Base-by-base conservation (phyloP, 805 yeast species). In the Candida dajiaensis region DNA sequence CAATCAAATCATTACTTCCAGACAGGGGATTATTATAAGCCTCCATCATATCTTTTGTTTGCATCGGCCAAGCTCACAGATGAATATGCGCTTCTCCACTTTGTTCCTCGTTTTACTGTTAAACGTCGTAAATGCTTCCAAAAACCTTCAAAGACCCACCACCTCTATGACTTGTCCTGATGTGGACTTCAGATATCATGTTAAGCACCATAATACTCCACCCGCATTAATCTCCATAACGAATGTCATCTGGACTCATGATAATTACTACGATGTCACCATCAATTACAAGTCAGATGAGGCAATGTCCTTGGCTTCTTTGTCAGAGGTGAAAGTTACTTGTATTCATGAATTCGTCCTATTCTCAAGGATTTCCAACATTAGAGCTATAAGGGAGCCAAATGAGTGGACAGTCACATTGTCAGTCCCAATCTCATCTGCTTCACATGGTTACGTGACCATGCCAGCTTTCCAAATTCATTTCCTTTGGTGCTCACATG, bases 241-340 rank as follows among this genome's bases (percentile, higher is more conserved):
- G 10, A 38, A 28, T 12, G 56, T 49, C 16, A 23, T 11, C 7
- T 36, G 26, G 21, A 36, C 45, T 13, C 40, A 45, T 6, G 49
- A 26, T 16, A 38, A 50, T 16, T 22, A 40, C 12, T 53, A 50
- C 37, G 46, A 50, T 22, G 50, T 47, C 38, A 46, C 44, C 12
- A 42, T 53, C 20, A 20, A 26, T 6, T 47, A 47, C 39, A 35
- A 40, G 19, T 43, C 48, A 6, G 44, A 38, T 11, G 41, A 29
- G 3, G 35, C 44, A 3, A 45, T 50, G 49, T 31, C 46, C 19
- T 35, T 38, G 41, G 9, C 20, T 8, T 41, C 52, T 2, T 37
- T 52, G 11, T 33, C 45, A 6, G 54, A 50, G 19, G n/a, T 52
- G 38, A 52, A 49, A 36, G 37, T 52, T 25, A 49, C 47, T 41